Evolutionary conservation across 352 stramenopile genomes (phyloP), one percentile per base, ranked within the genome.

Genomic region (Globisporangium nodosum): DNA sequence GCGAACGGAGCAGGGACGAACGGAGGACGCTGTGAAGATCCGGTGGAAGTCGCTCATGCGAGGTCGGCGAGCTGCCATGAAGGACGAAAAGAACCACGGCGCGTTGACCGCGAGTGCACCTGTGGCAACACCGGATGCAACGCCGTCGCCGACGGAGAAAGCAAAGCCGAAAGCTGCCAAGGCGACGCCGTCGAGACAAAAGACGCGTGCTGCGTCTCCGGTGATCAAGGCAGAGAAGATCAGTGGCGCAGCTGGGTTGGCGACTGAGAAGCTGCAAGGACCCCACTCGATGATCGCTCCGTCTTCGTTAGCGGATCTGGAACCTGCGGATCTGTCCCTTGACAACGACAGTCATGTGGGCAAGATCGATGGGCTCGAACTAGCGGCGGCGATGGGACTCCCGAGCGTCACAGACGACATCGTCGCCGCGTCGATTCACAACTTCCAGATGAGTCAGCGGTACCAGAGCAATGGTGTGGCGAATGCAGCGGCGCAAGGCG

Each of bases 21-120:
- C 89, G 3, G 91, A 97, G 70, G 94, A 98, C 55, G 85, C 87
- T 7, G 88, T 97, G 3, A 97, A 97, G 73, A 97, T 97, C 52
- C 81, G 88, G 9, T 97, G 90, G 90, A 97, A 97, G 61, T 94
- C 86, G 24, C 69, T 96, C 3, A 95, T 93, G 85, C 69, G 85
- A 37, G 85, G 83, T 15, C 76, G 81, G 0, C 79, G 83, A 35
- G 78, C 83, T 49, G 74, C 76, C 5, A 79, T 73, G 6, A 91
- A 88, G 66, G 81, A 91, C 58, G 76, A 86, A 30, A 87, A 87
- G 61, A 47, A 48, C 58, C 56, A 56, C 56, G 27, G 13, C 33
- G 13, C 48, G 16, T 35, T 40, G 5, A 54, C 43, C 0, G 24
- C 40, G 16, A 53, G 13, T 12, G 54, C 21, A 1, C 33, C 43